A percentile compares a stretch with the other conserved stretches of the same genome.
phyloP scores from a whole-genome alignment of 768 basidiomycete genomes.

The Sarcomyxa edulis region DNA sequence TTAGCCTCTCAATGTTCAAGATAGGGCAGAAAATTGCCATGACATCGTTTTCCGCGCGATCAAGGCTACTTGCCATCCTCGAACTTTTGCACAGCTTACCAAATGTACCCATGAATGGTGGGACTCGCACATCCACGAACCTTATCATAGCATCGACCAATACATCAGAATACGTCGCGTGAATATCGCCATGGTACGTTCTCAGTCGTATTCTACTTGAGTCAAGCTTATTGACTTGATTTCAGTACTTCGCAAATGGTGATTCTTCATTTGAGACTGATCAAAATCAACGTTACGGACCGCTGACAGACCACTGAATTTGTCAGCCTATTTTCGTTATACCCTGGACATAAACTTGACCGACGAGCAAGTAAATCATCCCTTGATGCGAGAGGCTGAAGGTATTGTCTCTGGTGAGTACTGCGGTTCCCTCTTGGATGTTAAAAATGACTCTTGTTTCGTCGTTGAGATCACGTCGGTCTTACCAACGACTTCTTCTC shows the following conservation, averaged over 20 bases:
- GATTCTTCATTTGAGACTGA: too few species aligned
- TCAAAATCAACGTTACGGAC: too few species aligned
- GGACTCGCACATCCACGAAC: slow-evolving; percentile 3
- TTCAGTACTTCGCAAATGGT: slow-evolving; percentile 7
- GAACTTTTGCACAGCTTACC: slow-evolving; percentile 8
- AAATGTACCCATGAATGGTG: slow-evolving; percentile 9
- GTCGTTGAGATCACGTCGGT: slow-evolving; percentile 10
- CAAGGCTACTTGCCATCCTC: slow-evolving; percentile 10
- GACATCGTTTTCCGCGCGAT: slow-evolving; percentile 11
- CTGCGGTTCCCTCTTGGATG: neutral
- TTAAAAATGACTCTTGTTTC: neutral
- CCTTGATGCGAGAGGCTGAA: slow-evolving; percentile 9
- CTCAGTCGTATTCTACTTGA: too few species aligned
- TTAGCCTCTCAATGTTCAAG: slow-evolving; percentile 7
- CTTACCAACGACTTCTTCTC: slow-evolving; percentile 10
- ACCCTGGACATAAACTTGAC: slow-evolving; percentile 10
- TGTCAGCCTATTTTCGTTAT: slow-evolving; percentile 9
- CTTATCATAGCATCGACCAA: slow-evolving; percentile 3
- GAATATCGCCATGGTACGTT: slow-evolving; percentile 7
- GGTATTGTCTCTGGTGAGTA: slow-evolving; percentile 7
- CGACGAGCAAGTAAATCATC: slow-evolving; percentile 11
- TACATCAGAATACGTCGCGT: slow-evolving; percentile 2
- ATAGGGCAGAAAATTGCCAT: slow-evolving; percentile 10
- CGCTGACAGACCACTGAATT: too few species aligned
- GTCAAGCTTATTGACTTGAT: neutral